Conservation (phyloP, 78 protist genomes). For the Speleostelium caveatum region DNA sequence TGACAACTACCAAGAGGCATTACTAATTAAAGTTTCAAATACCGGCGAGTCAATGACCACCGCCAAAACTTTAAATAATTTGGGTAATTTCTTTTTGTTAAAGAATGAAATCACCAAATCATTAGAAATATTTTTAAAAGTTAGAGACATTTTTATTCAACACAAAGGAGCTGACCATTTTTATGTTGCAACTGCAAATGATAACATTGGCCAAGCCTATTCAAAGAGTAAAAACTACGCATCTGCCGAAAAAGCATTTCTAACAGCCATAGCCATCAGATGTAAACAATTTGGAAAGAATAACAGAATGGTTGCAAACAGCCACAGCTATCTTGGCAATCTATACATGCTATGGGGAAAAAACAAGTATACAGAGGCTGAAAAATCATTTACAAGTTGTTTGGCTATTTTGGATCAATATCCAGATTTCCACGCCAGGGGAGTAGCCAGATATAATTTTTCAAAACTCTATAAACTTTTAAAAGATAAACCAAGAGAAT, state of each 20-base stretch:
- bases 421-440: conserved; percentile 44
- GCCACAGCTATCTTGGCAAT: conserved; percentile 49
- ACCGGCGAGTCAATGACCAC: conserved; percentile 34
- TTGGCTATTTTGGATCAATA: conserved; percentile 36
- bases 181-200: conserved; percentile 44
- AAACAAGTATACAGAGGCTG: conserved; percentile 9
- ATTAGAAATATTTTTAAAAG: conserved; percentile 38
- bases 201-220: conserved; percentile 59
- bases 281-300: conserved; percentile 53
- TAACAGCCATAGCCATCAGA: conserved; percentile 22
- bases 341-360: conserved; percentile 47
- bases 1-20: conserved; percentile 20
- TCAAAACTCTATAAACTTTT: conserved; percentile 24
- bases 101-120: conserved; percentile 30
- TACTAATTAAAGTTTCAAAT: conserved; percentile 40
- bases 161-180: conserved; percentile 61
- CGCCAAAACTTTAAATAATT: conserved; percentile 66
- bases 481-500: conserved; percentile 42
- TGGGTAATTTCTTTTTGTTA: conserved; percentile 41
- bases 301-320: conserved; percentile 33
- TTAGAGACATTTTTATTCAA: conserved; percentile 38
- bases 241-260: conserved; percentile 42
- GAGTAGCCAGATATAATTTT: conserved; percentile 19
- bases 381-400: neutral
- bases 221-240: conserved; percentile 28